phyloP scores from a whole-genome alignment of 768 basidiomycete species.

The Kwoniella botswanensis region DNA sequence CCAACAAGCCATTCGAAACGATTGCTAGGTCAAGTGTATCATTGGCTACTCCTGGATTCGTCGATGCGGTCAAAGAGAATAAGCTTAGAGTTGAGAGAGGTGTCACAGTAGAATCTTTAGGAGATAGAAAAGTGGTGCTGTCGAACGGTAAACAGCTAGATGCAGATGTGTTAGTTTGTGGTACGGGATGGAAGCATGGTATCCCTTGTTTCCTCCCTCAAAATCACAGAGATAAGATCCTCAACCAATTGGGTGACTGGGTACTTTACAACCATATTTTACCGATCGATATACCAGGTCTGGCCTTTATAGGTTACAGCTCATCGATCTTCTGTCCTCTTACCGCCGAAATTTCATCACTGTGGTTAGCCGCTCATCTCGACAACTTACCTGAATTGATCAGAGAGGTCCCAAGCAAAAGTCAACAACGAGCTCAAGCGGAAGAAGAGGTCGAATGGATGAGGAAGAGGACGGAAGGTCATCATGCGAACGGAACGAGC shows the following conservation, averaged over 20 bases:
- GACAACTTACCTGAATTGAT: neutral
- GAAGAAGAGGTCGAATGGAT: constrained; percentile 7
- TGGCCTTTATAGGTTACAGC: constrained; percentile 10
- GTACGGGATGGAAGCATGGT: constrained; percentile 3
- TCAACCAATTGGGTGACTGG: constrained; percentile 1
- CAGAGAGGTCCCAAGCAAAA: neutral
- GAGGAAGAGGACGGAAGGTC: constrained; percentile 3
- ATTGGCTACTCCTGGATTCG: constrained; percentile 6
- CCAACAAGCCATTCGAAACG: constrained; percentile 8
- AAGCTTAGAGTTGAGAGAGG: neutral
- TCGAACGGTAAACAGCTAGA: neutral
- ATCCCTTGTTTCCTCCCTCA: neutral
- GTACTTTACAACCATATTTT: constrained; percentile 3
- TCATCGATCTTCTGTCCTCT: constrained; percentile 16
- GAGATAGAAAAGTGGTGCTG: neutral
- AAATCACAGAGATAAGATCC: neutral
- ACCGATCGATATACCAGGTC: constrained; percentile 5
- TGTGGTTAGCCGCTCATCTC: neutral
- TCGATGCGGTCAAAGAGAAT: neutral
- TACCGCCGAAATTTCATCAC: constrained; percentile 7
- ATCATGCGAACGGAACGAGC: constrained; percentile 7
- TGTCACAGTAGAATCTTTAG: neutral
- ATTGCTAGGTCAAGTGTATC: constrained; percentile 10
- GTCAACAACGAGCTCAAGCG: neutral
- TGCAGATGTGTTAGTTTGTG: constrained; percentile 8